Percentiles rank a stretch among this genome's conserved stretches.
Conservation (phyloP, 2,329 filamentous ascomycete genomes). For the Orbilia javanica region DNA sequence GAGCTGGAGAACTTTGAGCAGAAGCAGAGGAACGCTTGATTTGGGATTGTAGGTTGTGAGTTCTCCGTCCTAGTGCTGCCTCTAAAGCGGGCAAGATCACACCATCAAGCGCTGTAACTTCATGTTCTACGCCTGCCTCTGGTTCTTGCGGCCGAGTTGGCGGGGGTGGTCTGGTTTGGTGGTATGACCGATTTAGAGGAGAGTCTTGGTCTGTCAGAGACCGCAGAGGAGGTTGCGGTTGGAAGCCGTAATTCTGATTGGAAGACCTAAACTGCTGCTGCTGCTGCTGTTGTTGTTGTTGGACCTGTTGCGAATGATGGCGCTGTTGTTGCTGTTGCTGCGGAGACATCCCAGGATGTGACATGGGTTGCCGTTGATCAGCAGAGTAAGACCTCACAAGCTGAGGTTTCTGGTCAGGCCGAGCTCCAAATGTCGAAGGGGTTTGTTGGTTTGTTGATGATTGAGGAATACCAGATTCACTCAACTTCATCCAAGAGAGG, state of each 20-base stretch:
- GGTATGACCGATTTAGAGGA: slow-evolving; percentile 46
- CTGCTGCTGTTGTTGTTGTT: slow-evolving; percentile 48
- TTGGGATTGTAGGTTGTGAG: slow-evolving; percentile 70
- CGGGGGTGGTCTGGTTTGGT: slow-evolving; percentile 47
- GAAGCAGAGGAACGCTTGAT: slow-evolving; percentile 60
- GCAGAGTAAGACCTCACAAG: slow-evolving; percentile 55
- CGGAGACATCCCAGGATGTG: slow-evolving; percentile 44
- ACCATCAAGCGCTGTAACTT: slow-evolving; percentile 87
- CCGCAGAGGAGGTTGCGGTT: slow-evolving; percentile 47
- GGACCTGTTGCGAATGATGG: slow-evolving; percentile 33
- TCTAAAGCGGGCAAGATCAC: slow-evolving; percentile 94
- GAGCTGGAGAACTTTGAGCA: slow-evolving; percentile 54
- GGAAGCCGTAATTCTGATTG: slow-evolving; percentile 53
- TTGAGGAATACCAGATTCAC: slow-evolving; percentile 45
- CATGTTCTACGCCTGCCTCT: slow-evolving; percentile 67
- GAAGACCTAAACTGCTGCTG: slow-evolving; percentile 41
- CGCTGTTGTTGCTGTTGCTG: slow-evolving; percentile 43
- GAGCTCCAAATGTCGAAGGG: slow-evolving; percentile 43
- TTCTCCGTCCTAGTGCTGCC: slow-evolving; percentile 85
- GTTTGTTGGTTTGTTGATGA: slow-evolving; percentile 34
- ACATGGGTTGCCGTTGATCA: slow-evolving; percentile 42
- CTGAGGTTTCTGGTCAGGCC: slow-evolving; percentile 50
- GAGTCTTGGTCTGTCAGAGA: slow-evolving; percentile 53
- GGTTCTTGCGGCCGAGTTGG: slow-evolving; percentile 34
- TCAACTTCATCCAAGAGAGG: slow-evolving; percentile 63